Evolutionary conservation across 2,329 filamentous ascomycete genomes (phyloP), one percentile per base, ranked within the genome.

Genomic region (Penicillium sp.): DNA sequence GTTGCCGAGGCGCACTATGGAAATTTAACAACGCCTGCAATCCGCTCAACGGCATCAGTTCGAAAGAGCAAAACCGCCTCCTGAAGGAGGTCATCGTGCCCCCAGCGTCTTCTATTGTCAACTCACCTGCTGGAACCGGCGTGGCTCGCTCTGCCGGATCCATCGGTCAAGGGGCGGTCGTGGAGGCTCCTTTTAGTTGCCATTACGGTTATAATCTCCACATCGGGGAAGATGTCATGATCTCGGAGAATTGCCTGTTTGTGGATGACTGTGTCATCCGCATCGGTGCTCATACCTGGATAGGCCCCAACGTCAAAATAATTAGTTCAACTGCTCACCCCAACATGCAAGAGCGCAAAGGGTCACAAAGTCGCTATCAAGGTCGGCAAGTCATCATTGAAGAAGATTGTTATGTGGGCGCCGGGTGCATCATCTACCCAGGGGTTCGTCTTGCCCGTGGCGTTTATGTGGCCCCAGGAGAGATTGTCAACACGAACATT

Each of bases 191-290:
- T 0, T 97, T 99, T 73, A 87, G 83, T 47, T 97, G 93, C 72
- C 92, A 97, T 69, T 97, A 97, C 69, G 94, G 94, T 0, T 97
- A 96, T 78, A 97, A 99, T 73, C 89, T 97, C 67, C 84, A 84
- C 48, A 89, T 99, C 64, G 93, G 90, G 13, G 88, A 93, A 66
- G 88, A 94, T 62, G 91, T 96, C 3, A 84, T 88, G 55, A 89
- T 99, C 64, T 90, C 89, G 19, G 84, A 90, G 55, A 89, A 91
- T 68, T 97, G 93, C 74, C 88, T 87, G 27, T 88, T 97, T 69
- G 86, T 93, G 55, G 94, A 99, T 72, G 88, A 92, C n/a, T 89
- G 88, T 71, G 83, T 87, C 62, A 89, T 97, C 59, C 86, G 81
- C 47, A 92, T 97, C 68, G 93, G 93, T 3, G 85, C 90, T 60